Percentiles rank a stretch among this genome's conserved stretches.
phyloP scores from a whole-genome alignment of 164 flowering plant genomes.

The Vitis rupestris region DNA sequence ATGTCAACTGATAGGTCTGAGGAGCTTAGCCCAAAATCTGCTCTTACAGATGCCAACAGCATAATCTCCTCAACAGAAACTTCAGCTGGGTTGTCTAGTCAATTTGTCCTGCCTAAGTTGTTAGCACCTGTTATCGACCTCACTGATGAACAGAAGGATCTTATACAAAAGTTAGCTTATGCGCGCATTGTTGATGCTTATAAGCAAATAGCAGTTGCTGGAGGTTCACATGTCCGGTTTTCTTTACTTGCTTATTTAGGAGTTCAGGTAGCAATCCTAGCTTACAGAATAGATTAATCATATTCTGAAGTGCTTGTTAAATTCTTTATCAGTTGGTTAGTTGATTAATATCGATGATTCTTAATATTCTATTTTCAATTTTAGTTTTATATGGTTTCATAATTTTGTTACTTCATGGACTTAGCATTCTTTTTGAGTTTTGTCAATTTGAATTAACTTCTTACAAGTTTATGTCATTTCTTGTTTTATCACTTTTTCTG shows the following conservation, averaged over 20 bases:
- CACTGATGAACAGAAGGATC: constrained; percentile 70
- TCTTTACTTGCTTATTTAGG: constrained; percentile 81
- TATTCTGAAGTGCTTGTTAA: not conserved
- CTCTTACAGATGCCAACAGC: constrained; percentile 45
- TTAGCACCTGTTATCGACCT: constrained; percentile 74
- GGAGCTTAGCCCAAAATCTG: constrained; percentile 66
- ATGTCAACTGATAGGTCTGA: constrained; percentile 73
- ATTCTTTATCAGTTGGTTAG: not conserved
- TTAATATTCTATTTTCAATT: no score
- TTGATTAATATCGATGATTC: no score
- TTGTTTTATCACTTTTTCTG: no score
- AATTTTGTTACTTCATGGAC: no score
- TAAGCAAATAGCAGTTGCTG: constrained; percentile 74
- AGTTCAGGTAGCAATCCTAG: constrained; percentile 62
- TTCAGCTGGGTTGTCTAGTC: constrained; percentile 40
- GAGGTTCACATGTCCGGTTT: constrained; percentile 65
- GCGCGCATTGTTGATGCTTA: constrained; percentile 75
- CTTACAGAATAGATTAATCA: not conserved
- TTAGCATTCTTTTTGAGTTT: no score
- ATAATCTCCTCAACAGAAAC: constrained; percentile 51
- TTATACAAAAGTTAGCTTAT: constrained; percentile 61
- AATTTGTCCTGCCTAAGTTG: constrained; percentile 74
- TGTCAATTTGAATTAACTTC: no score
- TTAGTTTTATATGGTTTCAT: no score
- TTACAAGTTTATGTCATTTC: no score